Conservation (phyloP, 352 stramenopile genomes). For the Phytopythium ostracodes region DNA sequence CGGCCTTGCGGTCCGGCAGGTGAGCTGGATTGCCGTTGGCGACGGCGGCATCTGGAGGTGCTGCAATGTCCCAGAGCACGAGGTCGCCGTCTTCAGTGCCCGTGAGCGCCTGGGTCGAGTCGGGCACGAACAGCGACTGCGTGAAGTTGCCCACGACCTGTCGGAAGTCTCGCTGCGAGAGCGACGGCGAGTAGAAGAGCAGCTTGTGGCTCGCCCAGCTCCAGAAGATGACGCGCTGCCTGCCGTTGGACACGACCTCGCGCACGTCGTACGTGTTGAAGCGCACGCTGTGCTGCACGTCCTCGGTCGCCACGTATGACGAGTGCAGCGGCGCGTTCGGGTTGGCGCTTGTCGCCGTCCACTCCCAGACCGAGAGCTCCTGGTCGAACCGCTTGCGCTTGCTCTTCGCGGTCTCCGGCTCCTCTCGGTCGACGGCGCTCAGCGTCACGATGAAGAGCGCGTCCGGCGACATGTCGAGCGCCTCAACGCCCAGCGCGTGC, state of each 20-base stretch:
- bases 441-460: slow-evolving; percentile 88
- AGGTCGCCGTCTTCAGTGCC: slow-evolving; percentile 85
- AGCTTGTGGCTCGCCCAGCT: slow-evolving; percentile 80
- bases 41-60: slow-evolving; percentile 13
- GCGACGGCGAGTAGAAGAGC: slow-evolving; percentile 79
- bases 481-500: slow-evolving; percentile 71
- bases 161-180: slow-evolving; percentile 79
- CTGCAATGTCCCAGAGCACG: slow-evolving; percentile 82
- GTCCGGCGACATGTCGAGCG: slow-evolving; percentile 88
- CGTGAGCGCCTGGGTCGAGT: slow-evolving; percentile 81
- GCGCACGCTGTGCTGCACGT: slow-evolving; percentile 71
- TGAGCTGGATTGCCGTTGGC: slow-evolving; percentile 1
- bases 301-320: slow-evolving; percentile 67
- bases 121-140: slow-evolving; percentile 84
- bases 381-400: slow-evolving; percentile 50
- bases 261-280: slow-evolving; percentile 90
- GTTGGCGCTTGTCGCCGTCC: slow-evolving; percentile 39
- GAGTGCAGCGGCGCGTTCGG: slow-evolving; percentile 41
- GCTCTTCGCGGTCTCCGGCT: not conserved
- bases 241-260: slow-evolving; percentile 88
- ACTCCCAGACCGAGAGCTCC: slow-evolving; percentile 87
- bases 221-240: slow-evolving; percentile 88
- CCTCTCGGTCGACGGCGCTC: slow-evolving; percentile 33
- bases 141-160: slow-evolving; percentile 83
- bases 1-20: slow-evolving; percentile 65